Evolutionary conservation across 345 rosid genomes (phyloP), one percentile per base, ranked within the genome.

Genomic region (Erysimum cheiranthoides): DNA sequence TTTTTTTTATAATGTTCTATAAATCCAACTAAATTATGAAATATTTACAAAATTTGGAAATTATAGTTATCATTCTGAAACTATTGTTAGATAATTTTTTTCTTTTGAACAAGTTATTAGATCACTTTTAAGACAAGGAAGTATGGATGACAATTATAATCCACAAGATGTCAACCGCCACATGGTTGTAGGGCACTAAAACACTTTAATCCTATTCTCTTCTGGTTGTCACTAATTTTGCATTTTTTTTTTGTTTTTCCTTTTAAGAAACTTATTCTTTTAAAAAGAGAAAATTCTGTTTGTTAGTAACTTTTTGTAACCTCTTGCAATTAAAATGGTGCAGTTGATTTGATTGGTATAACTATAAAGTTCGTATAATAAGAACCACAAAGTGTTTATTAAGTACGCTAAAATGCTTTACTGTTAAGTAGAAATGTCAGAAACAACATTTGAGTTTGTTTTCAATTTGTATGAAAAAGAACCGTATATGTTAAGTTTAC

Each of bases 91-190:
- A 60, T 68, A 47, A 75, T 57, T 51, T 75, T 75, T 50, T 21
- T 21, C 1, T 21, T 21, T 21, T 21, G 25, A 21, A 21, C 25
- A 21, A 21, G 25, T 21, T 21, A 0, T 21, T 60, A 51, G 54
- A 60, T 68, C 56, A 75, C 63, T 51, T 75, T 75, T 60, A 75
- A 60, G 69, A 68, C 69, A 68, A 75, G 74, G 61, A 68, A 75
- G 74, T 43, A 68, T 68, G 63, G 79, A 61, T 75, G 63, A 31
- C 54, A 68, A 68, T 67, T 30, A 67, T 49, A 68, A 67, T 75
- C 78, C 53, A 8, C 16, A 75, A 49, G 78, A 67, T 75, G 74
- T 51, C 47, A 75, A 68, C 74, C 5, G 63, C 69, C 79, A 75
- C 79, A 75, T 75, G 70, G 63, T 68, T 61, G 74, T 75, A 75